Percentiles rank a stretch among this genome's conserved stretches.
Evolutionary conservation across 2,329 filamentous ascomycete species (phyloP).

Genomic region (Venturia aucupariae): DNA sequence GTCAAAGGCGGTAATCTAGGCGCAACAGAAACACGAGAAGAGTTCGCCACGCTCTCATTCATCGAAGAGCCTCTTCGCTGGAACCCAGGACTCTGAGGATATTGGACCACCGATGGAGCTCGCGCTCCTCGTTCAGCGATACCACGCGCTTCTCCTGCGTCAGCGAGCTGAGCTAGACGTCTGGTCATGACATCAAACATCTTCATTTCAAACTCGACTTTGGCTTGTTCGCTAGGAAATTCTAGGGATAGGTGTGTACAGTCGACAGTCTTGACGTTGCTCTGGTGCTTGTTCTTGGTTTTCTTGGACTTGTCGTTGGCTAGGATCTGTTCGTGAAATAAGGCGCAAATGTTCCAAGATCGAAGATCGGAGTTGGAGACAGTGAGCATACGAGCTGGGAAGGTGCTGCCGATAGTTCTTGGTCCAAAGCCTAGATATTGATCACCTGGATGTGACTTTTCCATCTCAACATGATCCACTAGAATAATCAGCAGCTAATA

Average conservation of each 20-base stretch:
- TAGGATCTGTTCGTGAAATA: background rate
- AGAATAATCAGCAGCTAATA: background rate
- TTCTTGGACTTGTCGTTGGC: background rate
- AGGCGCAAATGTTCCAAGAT: background rate
- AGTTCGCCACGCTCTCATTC: background rate
- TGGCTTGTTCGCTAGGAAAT: background rate
- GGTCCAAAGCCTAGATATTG: background rate
- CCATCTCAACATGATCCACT: background rate
- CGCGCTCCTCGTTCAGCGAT: background rate
- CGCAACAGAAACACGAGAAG: conserved; percentile 15
- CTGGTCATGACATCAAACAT: background rate
- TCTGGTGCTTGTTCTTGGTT: background rate
- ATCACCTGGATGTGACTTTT: background rate
- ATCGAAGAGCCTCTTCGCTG: background rate
- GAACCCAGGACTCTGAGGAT: background rate
- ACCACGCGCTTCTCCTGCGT: background rate
- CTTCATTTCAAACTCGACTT: background rate
- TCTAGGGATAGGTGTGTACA: background rate
- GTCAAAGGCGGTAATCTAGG: conserved; percentile 15
- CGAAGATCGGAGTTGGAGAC: background rate
- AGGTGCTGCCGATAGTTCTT: background rate
- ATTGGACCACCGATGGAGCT: background rate
- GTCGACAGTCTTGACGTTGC: background rate
- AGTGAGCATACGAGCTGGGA: background rate
- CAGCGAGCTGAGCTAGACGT: background rate